Conservation (phyloP, 106 monocot genomes). For the Xerophyta viscosa region DNA sequence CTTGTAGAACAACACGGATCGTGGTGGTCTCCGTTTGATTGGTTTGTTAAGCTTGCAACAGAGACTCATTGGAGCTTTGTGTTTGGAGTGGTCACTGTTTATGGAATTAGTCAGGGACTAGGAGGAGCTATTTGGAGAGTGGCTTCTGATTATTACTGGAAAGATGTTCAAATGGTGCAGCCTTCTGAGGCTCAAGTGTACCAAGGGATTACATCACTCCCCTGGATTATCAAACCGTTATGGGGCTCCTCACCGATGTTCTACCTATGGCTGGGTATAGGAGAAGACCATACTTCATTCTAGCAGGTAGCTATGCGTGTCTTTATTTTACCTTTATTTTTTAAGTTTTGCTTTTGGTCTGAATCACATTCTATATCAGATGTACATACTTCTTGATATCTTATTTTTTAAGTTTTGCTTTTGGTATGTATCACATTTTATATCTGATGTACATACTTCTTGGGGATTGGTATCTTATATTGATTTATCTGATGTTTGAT, state of each 20-base stretch:
- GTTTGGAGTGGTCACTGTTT: slow-evolving; percentile 33
- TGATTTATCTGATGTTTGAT: background rate
- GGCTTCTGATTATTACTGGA: slow-evolving; percentile 68
- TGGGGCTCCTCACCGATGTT: slow-evolving; percentile 73
- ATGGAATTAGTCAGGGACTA: slow-evolving; percentile 59
- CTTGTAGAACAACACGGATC: background rate
- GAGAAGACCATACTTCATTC: slow-evolving; percentile 56
- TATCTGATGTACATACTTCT: too few species aligned
- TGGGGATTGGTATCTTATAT: background rate
- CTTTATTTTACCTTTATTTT: background rate
- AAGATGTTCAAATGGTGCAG: slow-evolving; percentile 68
- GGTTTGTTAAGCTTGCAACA: slow-evolving; percentile 39
- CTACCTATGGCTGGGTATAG: slow-evolving; percentile 49
- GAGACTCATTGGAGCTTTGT: slow-evolving; percentile 62
- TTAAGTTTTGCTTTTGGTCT: background rate
- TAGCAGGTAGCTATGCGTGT: slow-evolving; percentile 25
- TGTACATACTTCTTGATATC: too few species aligned
- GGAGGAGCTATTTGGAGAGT: slow-evolving; percentile 35
- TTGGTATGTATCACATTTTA: too few species aligned
- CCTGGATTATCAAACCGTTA: slow-evolving; percentile 67
- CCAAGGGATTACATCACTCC: slow-evolving; percentile 39
- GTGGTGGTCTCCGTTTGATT: slow-evolving; percentile 20
- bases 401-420: background rate
- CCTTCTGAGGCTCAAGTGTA: slow-evolving; percentile 64
- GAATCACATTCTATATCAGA: too few species aligned